Base-by-base conservation (phyloP, 192 early-diverging fungal genomes). In the Gamsiella multidivaricata region DNA sequence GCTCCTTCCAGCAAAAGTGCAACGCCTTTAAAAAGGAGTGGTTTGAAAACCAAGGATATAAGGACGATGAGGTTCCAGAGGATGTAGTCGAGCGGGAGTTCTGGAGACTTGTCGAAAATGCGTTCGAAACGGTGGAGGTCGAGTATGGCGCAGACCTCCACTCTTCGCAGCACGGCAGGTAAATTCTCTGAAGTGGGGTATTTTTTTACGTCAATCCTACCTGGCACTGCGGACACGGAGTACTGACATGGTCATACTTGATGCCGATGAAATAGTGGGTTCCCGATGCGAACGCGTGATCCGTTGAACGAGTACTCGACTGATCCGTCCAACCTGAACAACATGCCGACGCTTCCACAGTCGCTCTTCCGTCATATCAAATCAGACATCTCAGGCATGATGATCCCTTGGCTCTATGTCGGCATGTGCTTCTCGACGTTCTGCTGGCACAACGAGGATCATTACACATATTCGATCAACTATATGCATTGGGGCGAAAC, bases 371-470 rank as follows among this genome's bases (percentile, higher is more conserved):
- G 89, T 32, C 87, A 96, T 72, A 95, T 98, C 67, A 89, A 90
- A 52, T 91, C 93, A 54, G 95, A 97, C 70, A 97, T 98, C 28
- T 93, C 94, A 12, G 97, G 97, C 8, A 97, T 98, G 93, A 97
- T 94, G 92, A 88, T 94, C 3, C 97, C 97, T 17, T 98, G 96
- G 96, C 82, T 98, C 26, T 98, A 98, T 61, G 92, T 97, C 3
- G 97, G 97, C 17, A 96, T 96, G 95, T 90, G 87, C 54, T 97
- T 97, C 65, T 92, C 92, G 32, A 93, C 96, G 6, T 98, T 98
- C 76, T 97, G 96, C 79, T 98, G 97, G 97, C 97, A 98, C 68
- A 93, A 93, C 45, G 97, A 98, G 81, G 97, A 98, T 79, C 96
- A 97, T 80, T 96, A 93, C 79, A 96, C 94, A 5, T 97, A 96